phyloP scores from a whole-genome alignment of 371 early-diverging fungal species.

The Mortierella sp. region DNA sequence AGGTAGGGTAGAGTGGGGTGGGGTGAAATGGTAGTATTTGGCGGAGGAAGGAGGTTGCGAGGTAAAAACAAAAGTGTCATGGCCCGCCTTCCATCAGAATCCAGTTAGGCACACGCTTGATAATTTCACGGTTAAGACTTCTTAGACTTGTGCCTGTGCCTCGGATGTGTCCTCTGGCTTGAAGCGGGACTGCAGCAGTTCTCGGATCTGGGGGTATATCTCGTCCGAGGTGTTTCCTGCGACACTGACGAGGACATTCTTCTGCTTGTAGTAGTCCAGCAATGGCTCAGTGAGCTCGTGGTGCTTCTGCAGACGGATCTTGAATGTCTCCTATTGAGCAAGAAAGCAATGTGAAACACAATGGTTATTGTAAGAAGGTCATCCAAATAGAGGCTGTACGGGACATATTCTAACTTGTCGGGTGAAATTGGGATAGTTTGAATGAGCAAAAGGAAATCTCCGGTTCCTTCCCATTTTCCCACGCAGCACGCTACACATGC shows the following conservation, averaged over 20 bases:
- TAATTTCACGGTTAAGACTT: no score
- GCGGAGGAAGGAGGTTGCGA: no score
- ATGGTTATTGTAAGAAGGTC: no score
- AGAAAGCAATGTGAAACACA: background rate
- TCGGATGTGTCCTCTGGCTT: slow-evolving; percentile 31
- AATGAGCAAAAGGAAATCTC: background rate
- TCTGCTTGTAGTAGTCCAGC: slow-evolving; percentile 78
- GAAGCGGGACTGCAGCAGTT: slow-evolving; percentile 42
- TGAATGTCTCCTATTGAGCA: slow-evolving; percentile 76
- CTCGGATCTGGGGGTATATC: slow-evolving; percentile 86
- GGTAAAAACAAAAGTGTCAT: no score
- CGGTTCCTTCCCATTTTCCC: background rate
- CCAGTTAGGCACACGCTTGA: no score
- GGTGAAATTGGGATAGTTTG: background rate
- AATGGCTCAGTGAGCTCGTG: slow-evolving; percentile 80
- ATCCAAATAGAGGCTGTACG: no score
- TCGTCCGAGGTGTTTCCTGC: slow-evolving; percentile 87
- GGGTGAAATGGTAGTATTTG: no score
- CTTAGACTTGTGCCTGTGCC: slow-evolving; percentile 17
- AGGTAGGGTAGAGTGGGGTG: no score
- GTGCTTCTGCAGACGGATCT: slow-evolving; percentile 82
- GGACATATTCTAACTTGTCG: background rate
- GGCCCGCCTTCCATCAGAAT: no score
- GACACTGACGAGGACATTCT: slow-evolving; percentile 73
- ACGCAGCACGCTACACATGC: no score